These are phyloP conservation scores for Candida schatavii DNA, from an alignment of 805 yeast genomes.

Conservation along the genomic window DNA sequence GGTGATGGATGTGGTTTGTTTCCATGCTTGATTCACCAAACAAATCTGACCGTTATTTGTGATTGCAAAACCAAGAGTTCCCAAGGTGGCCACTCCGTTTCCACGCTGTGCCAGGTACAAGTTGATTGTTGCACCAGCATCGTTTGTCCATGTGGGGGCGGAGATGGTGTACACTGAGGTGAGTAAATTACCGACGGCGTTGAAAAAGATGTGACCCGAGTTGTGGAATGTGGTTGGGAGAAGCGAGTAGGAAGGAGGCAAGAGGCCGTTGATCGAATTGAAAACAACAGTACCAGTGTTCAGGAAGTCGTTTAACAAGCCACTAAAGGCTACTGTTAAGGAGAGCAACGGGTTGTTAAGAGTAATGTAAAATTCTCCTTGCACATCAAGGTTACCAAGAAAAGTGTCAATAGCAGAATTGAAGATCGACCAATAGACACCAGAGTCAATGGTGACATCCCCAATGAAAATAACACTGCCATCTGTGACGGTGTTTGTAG, in stretches of 20 bases:
- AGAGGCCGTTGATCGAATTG: slow-evolving; percentile 11
- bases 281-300: slow-evolving; percentile 21
- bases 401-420: slow-evolving; percentile 6
- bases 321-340: slow-evolving; percentile 11
- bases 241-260: slow-evolving; percentile 13
- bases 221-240: slow-evolving; percentile 12
- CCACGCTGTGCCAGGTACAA: slow-evolving; percentile 10
- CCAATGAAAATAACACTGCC: slow-evolving; percentile 6
- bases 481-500: background rate
- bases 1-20: slow-evolving; percentile 12
- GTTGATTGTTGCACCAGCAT: slow-evolving; percentile 13
- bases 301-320: slow-evolving; percentile 9
- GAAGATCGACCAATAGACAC: slow-evolving; percentile 17
- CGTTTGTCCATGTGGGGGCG: slow-evolving; percentile 12
- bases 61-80: slow-evolving; percentile 5
- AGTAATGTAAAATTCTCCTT: slow-evolving; percentile 17
- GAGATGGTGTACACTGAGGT: slow-evolving; percentile 5
- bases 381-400: slow-evolving; percentile 11
- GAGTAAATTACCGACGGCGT: slow-evolving; percentile 9
- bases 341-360: slow-evolving; percentile 11
- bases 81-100: slow-evolving; percentile 12
- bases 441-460: slow-evolving; percentile 9
- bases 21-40: slow-evolving; percentile 12
- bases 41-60: slow-evolving; percentile 16
- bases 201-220: slow-evolving; percentile 15